Percentiles rank a stretch among this genome's conserved stretches.
These are phyloP conservation scores for Fusarium albosuccineum DNA, from an alignment of 2,329 filamentous ascomycete species.

Conservation along the genomic window DNA sequence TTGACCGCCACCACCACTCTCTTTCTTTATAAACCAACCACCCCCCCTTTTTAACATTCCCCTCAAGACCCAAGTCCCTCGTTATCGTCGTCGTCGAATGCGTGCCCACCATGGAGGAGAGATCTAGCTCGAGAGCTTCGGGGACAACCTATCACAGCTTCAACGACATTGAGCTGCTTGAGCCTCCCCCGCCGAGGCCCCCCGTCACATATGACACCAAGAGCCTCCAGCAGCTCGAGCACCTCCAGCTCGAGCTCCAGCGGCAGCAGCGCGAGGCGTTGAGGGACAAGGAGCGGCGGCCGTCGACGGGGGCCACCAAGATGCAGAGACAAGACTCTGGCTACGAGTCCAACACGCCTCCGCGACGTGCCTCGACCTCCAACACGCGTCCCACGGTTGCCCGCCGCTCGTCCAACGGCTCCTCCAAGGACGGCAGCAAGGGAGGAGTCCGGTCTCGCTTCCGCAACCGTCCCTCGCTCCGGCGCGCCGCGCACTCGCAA, in stretches of 20 bases:
- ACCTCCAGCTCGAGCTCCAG: slow-evolving; percentile 39
- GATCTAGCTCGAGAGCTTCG: slow-evolving; percentile 59
- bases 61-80: neutral
- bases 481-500: slow-evolving; percentile 57
- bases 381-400: slow-evolving; percentile 47
- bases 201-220: slow-evolving; percentile 42
- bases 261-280: slow-evolving; percentile 34
- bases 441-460: slow-evolving; percentile 46
- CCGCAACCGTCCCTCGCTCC: slow-evolving; percentile 57
- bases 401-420: slow-evolving; percentile 53
- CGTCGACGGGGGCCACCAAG: slow-evolving; percentile 47
- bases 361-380: slow-evolving; percentile 56
- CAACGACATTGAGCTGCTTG: slow-evolving; percentile 62
- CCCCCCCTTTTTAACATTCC: neutral
- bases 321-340: slow-evolving; percentile 71
- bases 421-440: slow-evolving; percentile 39
- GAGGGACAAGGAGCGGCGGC: slow-evolving; percentile 44
- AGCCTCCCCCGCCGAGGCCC: slow-evolving; percentile 52
- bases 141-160: slow-evolving; percentile 69
- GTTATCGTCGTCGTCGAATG: slow-evolving; percentile 34
- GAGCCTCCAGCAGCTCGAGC: slow-evolving; percentile 39
- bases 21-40: slow-evolving; percentile 4
- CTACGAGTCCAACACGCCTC: slow-evolving; percentile 64
- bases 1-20: slow-evolving; percentile 16
- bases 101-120: slow-evolving; percentile 48